Evolutionary conservation across 768 basidiomycete species (phyloP).

Genomic region (Tricholoma saponaceum): DNA sequence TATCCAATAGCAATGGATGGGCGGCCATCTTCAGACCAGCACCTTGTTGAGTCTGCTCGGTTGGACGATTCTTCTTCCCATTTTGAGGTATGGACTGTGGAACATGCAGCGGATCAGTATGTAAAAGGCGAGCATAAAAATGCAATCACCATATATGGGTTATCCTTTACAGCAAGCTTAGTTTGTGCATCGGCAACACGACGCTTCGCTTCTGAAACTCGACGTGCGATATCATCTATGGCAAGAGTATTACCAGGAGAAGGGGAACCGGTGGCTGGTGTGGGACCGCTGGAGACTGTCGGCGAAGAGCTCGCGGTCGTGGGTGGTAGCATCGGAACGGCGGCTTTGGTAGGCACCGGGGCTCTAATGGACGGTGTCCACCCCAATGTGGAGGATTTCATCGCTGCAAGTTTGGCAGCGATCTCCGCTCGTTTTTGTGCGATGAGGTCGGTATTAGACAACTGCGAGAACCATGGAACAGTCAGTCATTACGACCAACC

Average conservation of each 20-base stretch:
- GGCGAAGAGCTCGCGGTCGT: conserved; percentile 31
- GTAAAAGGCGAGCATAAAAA: background rate
- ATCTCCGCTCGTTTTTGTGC: conserved; percentile 84
- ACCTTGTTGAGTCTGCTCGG: conserved; percentile 69
- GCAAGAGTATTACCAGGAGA: conserved; percentile 32
- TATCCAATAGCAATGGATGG: conserved; percentile 79
- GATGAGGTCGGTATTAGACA: conserved; percentile 53
- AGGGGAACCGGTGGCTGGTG: conserved; percentile 37
- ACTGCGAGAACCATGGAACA: conserved; percentile 2
- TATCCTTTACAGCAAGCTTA: conserved; percentile 70
- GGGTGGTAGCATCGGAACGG: conserved; percentile 20
- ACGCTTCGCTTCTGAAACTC: conserved; percentile 82
- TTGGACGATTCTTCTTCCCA: conserved; percentile 50
- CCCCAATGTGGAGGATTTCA: conserved; percentile 44
- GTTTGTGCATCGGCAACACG: conserved; percentile 81
- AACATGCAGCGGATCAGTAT: background rate
- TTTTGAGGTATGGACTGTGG: conserved; percentile 49
- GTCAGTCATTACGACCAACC: background rate
- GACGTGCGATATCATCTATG: conserved; percentile 61
- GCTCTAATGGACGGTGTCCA: conserved; percentile 33
- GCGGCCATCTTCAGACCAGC: conserved; percentile 88
- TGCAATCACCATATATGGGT: conserved; percentile 74
- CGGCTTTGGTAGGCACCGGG: conserved; percentile 35
- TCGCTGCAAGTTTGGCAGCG: conserved; percentile 78
- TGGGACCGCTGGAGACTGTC: conserved; percentile 31